A percentile compares a stretch with the other conserved stretches of the same genome.
Evolutionary conservation across 768 basidiomycete species (phyloP).

Genomic region (Cubamyces sp.): DNA sequence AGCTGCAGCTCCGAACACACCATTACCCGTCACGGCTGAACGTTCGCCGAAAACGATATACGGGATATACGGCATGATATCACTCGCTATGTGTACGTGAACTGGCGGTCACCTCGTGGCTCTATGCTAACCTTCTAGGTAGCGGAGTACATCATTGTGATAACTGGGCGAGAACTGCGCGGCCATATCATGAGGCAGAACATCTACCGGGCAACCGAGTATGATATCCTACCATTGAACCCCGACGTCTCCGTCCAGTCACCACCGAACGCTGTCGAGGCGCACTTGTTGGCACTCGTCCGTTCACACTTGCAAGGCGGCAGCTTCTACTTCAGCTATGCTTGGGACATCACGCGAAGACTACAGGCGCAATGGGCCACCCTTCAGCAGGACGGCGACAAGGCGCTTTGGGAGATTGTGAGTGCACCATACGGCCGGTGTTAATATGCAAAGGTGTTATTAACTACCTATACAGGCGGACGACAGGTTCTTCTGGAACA

Average conservation of each 20-base stretch:
- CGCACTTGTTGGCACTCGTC: constrained; percentile 83
- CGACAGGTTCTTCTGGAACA: constrained; percentile 99
- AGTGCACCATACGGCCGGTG: constrained; percentile 31
- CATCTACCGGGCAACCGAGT: constrained; percentile 88
- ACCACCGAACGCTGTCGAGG: constrained; percentile 84
- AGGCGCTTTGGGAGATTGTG: constrained; percentile 79
- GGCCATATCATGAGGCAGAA: constrained; percentile 84
- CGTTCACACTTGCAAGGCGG: constrained; percentile 81
- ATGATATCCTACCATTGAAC: constrained; percentile 87
- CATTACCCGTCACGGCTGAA: constrained; percentile 56
- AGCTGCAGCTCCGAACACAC: constrained; percentile 54
- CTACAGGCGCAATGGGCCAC: constrained; percentile 81
- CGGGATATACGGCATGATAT: constrained; percentile 77
- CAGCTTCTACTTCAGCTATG: constrained; percentile 89
- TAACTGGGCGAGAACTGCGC: constrained; percentile 80
- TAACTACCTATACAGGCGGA: constrained; percentile 62
- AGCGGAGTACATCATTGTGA: constrained; percentile 94
- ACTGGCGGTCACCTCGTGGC: background rate
- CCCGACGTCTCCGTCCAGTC: constrained; percentile 66
- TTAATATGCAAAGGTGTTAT: background rate
- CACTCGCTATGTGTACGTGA: constrained; percentile 71
- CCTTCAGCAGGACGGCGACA: constrained; percentile 53
- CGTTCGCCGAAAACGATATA: constrained; percentile 69
- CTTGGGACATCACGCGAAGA: constrained; percentile 85
- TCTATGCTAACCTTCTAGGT: constrained; percentile 6